A percentile compares a stretch with the other conserved stretches of the same genome.
phyloP scores from a whole-genome alignment of 2,329 filamentous ascomycete genomes.

The Penicillium psychrosexuale region DNA sequence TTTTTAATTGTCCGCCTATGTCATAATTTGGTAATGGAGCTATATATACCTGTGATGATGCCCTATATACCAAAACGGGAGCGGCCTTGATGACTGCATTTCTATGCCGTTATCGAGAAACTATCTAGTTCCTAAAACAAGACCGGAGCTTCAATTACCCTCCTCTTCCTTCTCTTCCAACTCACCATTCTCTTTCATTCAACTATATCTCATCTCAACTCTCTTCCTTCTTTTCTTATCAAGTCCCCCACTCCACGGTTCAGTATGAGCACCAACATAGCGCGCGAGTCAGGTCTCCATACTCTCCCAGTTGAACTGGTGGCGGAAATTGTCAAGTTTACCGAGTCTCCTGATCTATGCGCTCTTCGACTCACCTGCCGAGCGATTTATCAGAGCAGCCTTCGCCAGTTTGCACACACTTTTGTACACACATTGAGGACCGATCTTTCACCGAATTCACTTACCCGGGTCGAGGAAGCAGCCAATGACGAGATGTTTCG shows the following conservation, averaged over 20 bases:
- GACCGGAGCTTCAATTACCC: neutral
- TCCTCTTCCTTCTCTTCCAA: neutral
- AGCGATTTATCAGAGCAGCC: neutral
- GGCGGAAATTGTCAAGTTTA: neutral
- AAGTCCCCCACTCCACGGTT: too few relatives aligned
- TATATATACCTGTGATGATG: neutral
- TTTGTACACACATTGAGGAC: neutral
- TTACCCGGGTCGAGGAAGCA: neutral
- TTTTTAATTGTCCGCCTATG: neutral
- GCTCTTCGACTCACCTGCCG: neutral
- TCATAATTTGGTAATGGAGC: neutral
- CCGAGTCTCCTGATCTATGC: neutral
- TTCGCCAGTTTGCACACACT: neutral
- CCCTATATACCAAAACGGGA: neutral
- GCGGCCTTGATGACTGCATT: neutral
- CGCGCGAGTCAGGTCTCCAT: neutral
- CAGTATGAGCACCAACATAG: neutral
- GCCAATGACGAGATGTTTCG: neutral
- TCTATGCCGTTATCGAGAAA: neutral
- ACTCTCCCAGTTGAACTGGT: neutral
- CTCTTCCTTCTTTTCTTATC: neutral
- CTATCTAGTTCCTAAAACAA: neutral
- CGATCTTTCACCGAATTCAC: neutral
- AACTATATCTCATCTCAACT: neutral
- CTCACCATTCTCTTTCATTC: neutral